Conservation (phyloP, 306 rosid species). For the Rosa multiflora region DNA sequence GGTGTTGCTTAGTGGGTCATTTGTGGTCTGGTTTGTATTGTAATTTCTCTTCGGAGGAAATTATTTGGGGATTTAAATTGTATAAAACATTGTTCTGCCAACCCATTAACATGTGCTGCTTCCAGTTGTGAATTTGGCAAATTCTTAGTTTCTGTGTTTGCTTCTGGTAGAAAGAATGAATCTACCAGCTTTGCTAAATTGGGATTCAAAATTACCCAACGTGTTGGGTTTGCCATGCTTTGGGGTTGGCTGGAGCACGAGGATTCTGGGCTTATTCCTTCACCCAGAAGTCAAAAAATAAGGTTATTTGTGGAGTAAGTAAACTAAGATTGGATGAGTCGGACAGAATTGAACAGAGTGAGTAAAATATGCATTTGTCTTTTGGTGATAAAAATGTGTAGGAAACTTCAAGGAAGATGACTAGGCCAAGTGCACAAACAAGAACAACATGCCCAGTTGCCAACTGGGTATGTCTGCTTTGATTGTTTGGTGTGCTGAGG, state of each 20-base stretch:
- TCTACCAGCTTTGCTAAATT: not conserved
- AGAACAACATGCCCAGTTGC: not conserved
- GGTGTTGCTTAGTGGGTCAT: not conserved
- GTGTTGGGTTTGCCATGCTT: conserved; percentile 1
- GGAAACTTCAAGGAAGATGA: conserved; percentile 11
- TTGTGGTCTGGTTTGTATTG: not conserved
- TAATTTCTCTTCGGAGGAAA: not conserved
- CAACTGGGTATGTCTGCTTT: not conserved
- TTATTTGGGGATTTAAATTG: not conserved
- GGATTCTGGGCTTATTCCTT: not conserved
- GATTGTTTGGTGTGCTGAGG: not conserved
- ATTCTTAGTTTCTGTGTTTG: not conserved
- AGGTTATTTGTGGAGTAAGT: not conserved
- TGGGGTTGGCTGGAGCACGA: not conserved
- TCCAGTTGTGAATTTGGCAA: not conserved
- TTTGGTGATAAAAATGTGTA: not conserved
- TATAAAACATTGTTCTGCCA: conserved; percentile 3
- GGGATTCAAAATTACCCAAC: not conserved
- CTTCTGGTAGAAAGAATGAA: not conserved
- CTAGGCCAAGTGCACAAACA: not conserved
- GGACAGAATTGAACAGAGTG: not conserved
- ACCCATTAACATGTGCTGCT: not conserved
- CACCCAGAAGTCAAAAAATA: not conserved
- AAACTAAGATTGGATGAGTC: not conserved
- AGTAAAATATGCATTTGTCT: not conserved